Conservation (phyloP, 169 alveolate species). For the Plasmodium yoelii region DNA sequence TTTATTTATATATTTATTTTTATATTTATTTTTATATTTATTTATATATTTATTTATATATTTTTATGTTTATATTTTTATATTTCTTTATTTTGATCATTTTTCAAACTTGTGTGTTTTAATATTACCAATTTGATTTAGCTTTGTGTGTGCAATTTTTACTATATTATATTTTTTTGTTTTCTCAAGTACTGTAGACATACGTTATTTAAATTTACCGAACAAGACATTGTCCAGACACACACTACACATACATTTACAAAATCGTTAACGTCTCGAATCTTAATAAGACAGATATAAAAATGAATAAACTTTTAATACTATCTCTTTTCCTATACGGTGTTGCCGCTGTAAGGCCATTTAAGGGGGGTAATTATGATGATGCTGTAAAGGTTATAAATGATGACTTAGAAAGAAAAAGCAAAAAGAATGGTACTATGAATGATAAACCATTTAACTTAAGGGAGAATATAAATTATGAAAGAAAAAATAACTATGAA, state of each 20-base stretch:
- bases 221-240: no score
- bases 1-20: neutral
- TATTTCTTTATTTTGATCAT: neutral
- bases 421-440: neutral
- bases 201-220: no score
- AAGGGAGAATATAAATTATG: constrained; percentile 32
- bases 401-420: constrained; percentile 8
- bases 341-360: constrained; percentile 29
- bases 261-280: neutral
- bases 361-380: neutral
- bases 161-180: neutral
- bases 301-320: constrained; percentile 23
- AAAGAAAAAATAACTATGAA: constrained; percentile 68
- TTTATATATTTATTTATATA: neutral
- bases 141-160: neutral
- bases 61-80: neutral
- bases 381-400: neutral
- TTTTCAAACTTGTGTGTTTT: neutral
- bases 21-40: neutral
- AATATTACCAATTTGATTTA: neutral
- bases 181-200: neutral
- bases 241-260: neutral
- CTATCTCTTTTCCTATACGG: constrained; percentile 25
- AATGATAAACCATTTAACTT: constrained; percentile 33
- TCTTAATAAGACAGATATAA: neutral